Conservation (phyloP, 2,329 filamentous ascomycete genomes). For the Colletotrichum sublineola region DNA sequence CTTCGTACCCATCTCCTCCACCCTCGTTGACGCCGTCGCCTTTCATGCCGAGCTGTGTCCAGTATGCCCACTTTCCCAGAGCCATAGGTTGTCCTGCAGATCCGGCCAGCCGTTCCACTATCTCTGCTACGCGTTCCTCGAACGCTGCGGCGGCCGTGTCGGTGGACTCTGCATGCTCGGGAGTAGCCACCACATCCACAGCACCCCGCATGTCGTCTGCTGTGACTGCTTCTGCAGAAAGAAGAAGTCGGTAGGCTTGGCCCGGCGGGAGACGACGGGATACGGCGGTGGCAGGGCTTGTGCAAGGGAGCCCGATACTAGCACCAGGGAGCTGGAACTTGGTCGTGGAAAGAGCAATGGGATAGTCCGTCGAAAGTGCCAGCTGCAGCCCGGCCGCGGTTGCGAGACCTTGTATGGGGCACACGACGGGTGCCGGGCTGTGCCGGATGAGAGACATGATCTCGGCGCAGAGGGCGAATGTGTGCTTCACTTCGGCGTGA, state of each 20-base stretch:
- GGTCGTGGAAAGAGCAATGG: conserved; percentile 45
- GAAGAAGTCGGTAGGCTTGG: conserved; percentile 49
- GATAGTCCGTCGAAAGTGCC: conserved; percentile 49
- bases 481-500: conserved; percentile 38
- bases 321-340: conserved; percentile 49
- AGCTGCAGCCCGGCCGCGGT: conserved; percentile 52
- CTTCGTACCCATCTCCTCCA: conserved; percentile 46
- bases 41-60: conserved; percentile 48
- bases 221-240: conserved; percentile 47
- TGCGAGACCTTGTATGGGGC: conserved; percentile 50
- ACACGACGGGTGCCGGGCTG: conserved; percentile 50
- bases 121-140: conserved; percentile 45
- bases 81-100: conserved; percentile 49
- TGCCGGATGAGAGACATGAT: conserved; percentile 50
- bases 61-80: conserved; percentile 53
- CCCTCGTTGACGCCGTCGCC: conserved; percentile 29
- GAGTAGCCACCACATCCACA: conserved; percentile 45
- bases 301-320: conserved; percentile 50
- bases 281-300: conserved; percentile 48
- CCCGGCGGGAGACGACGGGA: conserved; percentile 46
- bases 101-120: conserved; percentile 45
- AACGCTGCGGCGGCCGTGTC: conserved; percentile 44
- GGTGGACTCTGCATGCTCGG: conserved; percentile 42
- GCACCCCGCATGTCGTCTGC: conserved; percentile 46
- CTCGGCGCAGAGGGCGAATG: conserved; percentile 50